Evolutionary conservation across 2,329 filamentous ascomycete species (phyloP).

Genomic region (Diplodia scrobiculata): DNA sequence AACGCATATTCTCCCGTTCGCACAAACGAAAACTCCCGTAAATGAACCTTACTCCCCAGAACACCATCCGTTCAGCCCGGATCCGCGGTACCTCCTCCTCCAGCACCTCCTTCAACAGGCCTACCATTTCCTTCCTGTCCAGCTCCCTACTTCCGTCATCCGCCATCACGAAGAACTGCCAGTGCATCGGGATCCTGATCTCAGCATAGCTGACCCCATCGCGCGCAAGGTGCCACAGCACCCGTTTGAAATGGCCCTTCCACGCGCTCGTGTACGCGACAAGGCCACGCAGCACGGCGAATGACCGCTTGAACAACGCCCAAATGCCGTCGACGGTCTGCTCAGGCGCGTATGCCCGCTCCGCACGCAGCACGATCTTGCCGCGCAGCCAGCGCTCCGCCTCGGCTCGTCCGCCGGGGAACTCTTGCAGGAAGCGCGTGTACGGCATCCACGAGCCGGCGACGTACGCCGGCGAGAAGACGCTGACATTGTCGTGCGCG

Average conservation of each 20-base stretch:
- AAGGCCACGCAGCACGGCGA: constrained; percentile 71
- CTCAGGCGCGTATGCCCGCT: constrained; percentile 58
- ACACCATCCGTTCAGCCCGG: constrained; percentile 39
- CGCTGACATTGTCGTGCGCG: too few relatives aligned
- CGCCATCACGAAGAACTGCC: constrained; percentile 63
- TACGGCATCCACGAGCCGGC: constrained; percentile 20
- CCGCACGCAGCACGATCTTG: constrained; percentile 64
- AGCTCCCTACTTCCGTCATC: constrained; percentile 59
- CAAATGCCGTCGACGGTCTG: constrained; percentile 48
- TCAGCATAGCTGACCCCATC: constrained; percentile 73
- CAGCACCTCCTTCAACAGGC: constrained; percentile 59
- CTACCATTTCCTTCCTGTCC: constrained; percentile 62
- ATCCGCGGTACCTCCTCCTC: constrained; percentile 50
- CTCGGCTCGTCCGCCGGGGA: constrained; percentile 2
- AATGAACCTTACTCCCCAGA: constrained; percentile 67
- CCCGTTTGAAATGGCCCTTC: constrained; percentile 60
- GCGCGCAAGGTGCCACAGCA: constrained; percentile 62
- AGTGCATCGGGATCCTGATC: constrained; percentile 66
- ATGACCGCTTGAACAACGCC: constrained; percentile 64
- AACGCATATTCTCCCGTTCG: constrained; percentile 49
- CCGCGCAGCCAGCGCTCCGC: constrained; percentile 58
- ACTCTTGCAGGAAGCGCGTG: not conserved
- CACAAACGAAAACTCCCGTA: constrained; percentile 70
- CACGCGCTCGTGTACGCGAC: constrained; percentile 68
- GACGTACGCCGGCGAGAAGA: not conserved